phyloP scores from a whole-genome alignment of 768 basidiomycete species.

The Hysterangium stoloniferum region DNA sequence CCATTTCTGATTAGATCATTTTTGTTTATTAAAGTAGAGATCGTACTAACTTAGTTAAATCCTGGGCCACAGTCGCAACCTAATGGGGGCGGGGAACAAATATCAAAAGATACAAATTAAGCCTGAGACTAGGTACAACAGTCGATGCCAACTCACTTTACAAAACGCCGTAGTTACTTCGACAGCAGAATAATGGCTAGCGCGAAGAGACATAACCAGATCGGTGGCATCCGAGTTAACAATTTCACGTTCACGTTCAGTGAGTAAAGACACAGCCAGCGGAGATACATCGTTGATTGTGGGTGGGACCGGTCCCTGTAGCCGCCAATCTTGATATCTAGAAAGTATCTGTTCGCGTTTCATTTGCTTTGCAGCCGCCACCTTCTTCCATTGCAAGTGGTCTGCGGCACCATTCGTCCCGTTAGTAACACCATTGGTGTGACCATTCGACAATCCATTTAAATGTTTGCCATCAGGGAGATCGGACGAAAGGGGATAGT shows the following conservation, averaged over 20 bases:
- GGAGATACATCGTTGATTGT: conserved; percentile 22
- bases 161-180: conserved; percentile 30
- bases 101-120: neutral
- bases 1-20: neutral
- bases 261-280: conserved; percentile 22
- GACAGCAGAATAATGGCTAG: conserved; percentile 29
- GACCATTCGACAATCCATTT: neutral
- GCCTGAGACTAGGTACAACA: neutral
- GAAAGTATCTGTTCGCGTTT: conserved; percentile 22
- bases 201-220: conserved; percentile 23
- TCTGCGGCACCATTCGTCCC: neutral
- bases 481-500: neutral
- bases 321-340: conserved; percentile 22
- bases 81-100: too few relatives aligned
- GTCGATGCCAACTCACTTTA: conserved; percentile 11
- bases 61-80: conserved; percentile 27
- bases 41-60: conserved; percentile 19
- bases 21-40: neutral
- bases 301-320: conserved; percentile 16
- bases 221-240: conserved; percentile 30
- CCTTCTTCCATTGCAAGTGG: conserved; percentile 8
- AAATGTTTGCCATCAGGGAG: neutral
- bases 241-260: conserved; percentile 24
- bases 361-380: conserved; percentile 6
- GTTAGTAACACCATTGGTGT: conserved; percentile 1